Evolutionary conservation across 352 stramenopile species (phyloP).

Genomic region (Thalassiosira gravida): DNA sequence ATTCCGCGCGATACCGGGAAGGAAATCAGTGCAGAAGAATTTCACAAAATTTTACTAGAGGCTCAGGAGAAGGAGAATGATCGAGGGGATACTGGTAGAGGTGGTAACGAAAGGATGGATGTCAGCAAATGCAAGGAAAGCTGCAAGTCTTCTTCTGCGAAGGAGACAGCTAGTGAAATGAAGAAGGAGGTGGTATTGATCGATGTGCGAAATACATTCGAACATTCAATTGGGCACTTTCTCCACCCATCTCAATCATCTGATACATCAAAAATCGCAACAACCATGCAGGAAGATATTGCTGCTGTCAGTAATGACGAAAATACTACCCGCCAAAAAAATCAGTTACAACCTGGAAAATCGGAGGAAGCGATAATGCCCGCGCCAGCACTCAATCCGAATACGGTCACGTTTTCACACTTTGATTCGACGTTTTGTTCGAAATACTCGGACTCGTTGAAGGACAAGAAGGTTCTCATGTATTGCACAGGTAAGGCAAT

Average conservation of each 20-base stretch:
- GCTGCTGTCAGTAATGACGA: constrained; percentile 5
- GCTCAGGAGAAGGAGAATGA: constrained; percentile 15
- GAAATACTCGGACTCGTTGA: constrained; percentile 59
- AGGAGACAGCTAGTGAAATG: constrained; percentile 1
- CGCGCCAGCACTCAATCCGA: constrained; percentile 69
- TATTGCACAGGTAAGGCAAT: constrained; percentile 65
- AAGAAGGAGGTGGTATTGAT: constrained; percentile 71
- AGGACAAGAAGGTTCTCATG: constrained; percentile 84
- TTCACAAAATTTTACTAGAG: constrained; percentile 65
- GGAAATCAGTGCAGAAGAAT: constrained; percentile 72
- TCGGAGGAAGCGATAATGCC: constrained; percentile 12
- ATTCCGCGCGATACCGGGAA: constrained; percentile 61
- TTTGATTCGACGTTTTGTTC: constrained; percentile 79
- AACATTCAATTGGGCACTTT: constrained; percentile 83
- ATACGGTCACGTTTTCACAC: constrained; percentile 79
- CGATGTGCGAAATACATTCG: constrained; percentile 84
- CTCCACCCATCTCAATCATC: constrained; percentile 29
- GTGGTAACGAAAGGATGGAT: no score
- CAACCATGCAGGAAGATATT: no score
- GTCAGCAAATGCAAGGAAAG: no score
- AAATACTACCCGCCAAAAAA: not conserved
- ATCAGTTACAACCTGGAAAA: not conserved
- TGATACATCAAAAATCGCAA: no score
- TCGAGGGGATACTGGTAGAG: not conserved
- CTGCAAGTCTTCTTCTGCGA: no score